Conservation (phyloP, 805 yeast genomes). For the Ogataea corticis region DNA sequence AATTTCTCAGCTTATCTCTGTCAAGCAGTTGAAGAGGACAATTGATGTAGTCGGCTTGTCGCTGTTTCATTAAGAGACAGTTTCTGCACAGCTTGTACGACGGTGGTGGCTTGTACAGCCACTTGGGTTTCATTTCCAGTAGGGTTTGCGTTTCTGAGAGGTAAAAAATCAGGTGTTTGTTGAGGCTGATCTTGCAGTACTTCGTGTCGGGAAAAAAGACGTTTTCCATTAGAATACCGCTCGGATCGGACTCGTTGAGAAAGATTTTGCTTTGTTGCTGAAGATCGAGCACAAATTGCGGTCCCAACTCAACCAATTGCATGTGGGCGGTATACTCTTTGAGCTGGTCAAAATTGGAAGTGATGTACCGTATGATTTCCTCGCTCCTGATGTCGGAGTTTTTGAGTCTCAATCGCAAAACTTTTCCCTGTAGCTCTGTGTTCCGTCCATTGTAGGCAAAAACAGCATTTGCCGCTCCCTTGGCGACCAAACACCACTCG, state of each 20-base stretch:
- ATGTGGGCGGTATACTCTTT: slow-evolving; percentile 19
- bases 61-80: slow-evolving; percentile 40
- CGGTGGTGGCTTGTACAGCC: slow-evolving; percentile 43
- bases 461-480: slow-evolving; percentile 52
- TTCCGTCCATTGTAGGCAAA: slow-evolving; percentile 41
- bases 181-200: slow-evolving; percentile 14
- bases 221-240: slow-evolving; percentile 31
- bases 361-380: slow-evolving; percentile 43
- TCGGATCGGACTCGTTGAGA: slow-evolving; percentile 18
- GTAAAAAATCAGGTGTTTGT: slow-evolving; percentile 30
- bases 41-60: slow-evolving; percentile 34
- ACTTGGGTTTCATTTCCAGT: slow-evolving; percentile 54
- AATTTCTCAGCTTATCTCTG: slow-evolving; percentile 33
- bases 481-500: slow-evolving; percentile 44
- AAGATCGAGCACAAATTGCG: slow-evolving; percentile 1
- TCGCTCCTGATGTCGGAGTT: slow-evolving; percentile 39
- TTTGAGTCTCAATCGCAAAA: slow-evolving; percentile 39
- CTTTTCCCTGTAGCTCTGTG: slow-evolving; percentile 34
- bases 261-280: background rate
- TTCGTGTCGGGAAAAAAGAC: slow-evolving; percentile 9
- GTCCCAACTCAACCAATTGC: slow-evolving; percentile 13
- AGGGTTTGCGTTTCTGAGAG: slow-evolving; percentile 6
- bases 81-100: slow-evolving; percentile 43
- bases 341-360: slow-evolving; percentile 17
- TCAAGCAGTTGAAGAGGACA: slow-evolving; percentile 44